A percentile compares a stretch with the other conserved stretches of the same genome.
These are phyloP conservation scores for Hydnomerulius pinastri DNA, from an alignment of 768 basidiomycete genomes.

Conservation along the genomic window DNA sequence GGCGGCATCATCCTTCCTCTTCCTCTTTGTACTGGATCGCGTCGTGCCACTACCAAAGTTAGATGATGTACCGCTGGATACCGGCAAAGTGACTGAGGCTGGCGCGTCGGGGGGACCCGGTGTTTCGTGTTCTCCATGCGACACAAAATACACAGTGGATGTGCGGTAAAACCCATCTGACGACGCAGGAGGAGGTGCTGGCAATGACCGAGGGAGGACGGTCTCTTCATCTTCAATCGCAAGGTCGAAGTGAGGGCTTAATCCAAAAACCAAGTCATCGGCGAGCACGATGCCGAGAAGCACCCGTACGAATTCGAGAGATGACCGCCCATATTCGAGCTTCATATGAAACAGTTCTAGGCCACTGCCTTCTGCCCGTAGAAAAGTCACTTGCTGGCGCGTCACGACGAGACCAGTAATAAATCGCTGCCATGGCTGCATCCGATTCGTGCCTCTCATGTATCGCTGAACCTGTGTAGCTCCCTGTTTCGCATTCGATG, in stretches of 20 bases:
- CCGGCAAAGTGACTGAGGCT: too few species aligned
- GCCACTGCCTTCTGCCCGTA: neutral
- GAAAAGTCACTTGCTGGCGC: neutral
- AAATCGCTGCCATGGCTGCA: conserved; percentile 3
- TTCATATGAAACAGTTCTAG: neutral
- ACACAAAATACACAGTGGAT: too few species aligned
- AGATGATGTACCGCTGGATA: too few species aligned
- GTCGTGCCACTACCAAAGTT: neutral
- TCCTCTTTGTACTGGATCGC: neutral
- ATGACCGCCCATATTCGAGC: neutral
- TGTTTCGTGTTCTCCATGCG: too few species aligned
- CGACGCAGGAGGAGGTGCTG: too few species aligned
- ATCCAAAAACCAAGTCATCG: neutral
- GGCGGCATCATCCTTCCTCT: neutral
- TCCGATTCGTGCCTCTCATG: conserved; percentile 5
- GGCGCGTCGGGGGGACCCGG: too few species aligned
- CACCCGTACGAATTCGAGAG: conserved; percentile 1
- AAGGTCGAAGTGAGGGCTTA: neutral
- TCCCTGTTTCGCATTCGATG: neutral
- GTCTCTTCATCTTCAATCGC: neutral
- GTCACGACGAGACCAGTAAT: neutral
- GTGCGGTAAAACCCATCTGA: neutral
- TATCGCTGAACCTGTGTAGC: conserved; percentile 1
- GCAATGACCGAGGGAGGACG: neutral
- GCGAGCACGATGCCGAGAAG: neutral